phyloP scores from a whole-genome alignment of 2,329 filamentous ascomycete genomes.

The Colletotrichum destructivum region DNA sequence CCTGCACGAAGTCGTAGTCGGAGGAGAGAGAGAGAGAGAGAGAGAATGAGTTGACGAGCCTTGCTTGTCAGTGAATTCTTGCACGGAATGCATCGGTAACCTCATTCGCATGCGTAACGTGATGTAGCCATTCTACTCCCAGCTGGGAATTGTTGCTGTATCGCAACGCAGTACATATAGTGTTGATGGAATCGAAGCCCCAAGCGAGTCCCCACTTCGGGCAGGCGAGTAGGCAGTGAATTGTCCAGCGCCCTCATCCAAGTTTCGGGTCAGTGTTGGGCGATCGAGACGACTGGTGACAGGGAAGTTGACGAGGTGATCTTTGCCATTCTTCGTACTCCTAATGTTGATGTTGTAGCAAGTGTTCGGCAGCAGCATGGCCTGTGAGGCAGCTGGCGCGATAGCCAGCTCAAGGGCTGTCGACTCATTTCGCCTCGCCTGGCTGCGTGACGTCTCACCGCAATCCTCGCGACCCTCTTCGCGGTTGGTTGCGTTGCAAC shows the following conservation, averaged over 20 bases:
- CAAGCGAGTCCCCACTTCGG: not conserved
- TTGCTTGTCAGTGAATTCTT: not conserved
- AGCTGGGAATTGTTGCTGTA: not conserved
- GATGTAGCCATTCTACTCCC: no score
- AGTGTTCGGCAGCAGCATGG: not conserved
- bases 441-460: not conserved
- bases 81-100: not conserved
- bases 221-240: conserved; percentile 7
- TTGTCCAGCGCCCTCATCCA: not conserved
- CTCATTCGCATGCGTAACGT: no score
- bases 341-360: not conserved
- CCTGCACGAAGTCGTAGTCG: not conserved
- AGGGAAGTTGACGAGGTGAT: not conserved
- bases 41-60: no score
- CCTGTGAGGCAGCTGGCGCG: not conserved
- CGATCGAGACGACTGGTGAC: not conserved
- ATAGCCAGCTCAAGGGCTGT: not conserved
- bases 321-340: not conserved
- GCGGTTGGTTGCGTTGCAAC: not conserved
- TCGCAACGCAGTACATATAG: not conserved
- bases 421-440: not conserved
- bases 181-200: not conserved
- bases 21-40: no score
- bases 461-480: not conserved
- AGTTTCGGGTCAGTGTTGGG: conserved; percentile 4